These are phyloP conservation scores for Auricularia sp. DNA, from an alignment of 768 basidiomycete genomes.

Conservation along the genomic window DNA sequence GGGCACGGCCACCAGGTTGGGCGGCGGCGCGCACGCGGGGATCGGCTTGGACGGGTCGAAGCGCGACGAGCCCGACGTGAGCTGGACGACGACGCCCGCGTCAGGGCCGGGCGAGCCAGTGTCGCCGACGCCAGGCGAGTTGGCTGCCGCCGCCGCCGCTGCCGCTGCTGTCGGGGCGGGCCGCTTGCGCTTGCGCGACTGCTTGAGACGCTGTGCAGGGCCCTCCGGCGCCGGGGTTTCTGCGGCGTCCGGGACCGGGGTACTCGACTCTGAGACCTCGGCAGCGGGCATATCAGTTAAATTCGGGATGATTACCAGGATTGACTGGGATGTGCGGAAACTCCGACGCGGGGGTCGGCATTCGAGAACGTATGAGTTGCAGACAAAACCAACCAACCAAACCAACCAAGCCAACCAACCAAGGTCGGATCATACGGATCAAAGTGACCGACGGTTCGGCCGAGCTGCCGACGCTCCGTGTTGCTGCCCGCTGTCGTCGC, in stretches of 20 bases:
- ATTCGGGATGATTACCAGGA: background rate
- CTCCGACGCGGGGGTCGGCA: background rate
- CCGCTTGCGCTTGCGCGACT: background rate
- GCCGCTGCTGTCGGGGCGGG: background rate
- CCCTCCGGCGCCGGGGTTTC: too few relatives aligned
- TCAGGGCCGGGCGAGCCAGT: background rate
- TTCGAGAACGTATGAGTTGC: too few relatives aligned
- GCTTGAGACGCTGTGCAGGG: background rate
- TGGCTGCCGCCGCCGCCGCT: background rate
- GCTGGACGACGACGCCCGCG: background rate
- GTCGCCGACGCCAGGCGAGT: background rate
- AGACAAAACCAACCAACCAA: too few relatives aligned
- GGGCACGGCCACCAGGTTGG: constrained; percentile 8
- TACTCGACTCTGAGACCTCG: background rate
- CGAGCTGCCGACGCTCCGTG: too few relatives aligned
- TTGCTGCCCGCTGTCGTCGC: too few relatives aligned
- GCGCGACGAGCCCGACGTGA: background rate
- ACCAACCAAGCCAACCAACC: too few relatives aligned
- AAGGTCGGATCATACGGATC: too few relatives aligned
- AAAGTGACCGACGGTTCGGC: too few relatives aligned
- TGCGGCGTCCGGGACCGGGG: background rate
- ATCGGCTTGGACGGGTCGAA: constrained; percentile 1
- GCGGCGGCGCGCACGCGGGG: constrained; percentile 2
- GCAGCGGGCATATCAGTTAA: too few relatives aligned
- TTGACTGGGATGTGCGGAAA: background rate